These are phyloP conservation scores for Casuarina cunninghamiana DNA, from an alignment of 306 rosid species.

Conservation along the genomic window DNA sequence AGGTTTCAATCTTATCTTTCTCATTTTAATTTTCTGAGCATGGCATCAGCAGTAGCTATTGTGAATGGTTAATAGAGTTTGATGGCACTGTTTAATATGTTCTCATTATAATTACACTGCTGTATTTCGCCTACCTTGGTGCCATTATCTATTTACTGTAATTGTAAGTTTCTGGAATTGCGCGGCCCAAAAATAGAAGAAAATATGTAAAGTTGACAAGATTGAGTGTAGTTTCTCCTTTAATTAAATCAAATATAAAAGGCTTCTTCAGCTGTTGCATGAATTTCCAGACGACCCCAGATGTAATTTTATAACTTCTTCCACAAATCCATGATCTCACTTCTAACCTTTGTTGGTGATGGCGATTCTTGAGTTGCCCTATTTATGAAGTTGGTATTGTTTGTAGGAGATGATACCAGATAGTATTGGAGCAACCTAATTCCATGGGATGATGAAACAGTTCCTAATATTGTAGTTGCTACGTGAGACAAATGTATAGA, in stretches of 20 bases:
- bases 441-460: not conserved
- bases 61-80: not conserved
- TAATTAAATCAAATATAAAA: not conserved
- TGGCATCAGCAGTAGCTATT: not conserved
- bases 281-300: not conserved
- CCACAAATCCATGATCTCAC: constrained; percentile 3
- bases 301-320: not conserved
- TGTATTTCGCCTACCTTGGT: not conserved
- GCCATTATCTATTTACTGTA: not conserved
- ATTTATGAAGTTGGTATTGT: not conserved
- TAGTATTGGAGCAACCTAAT: not conserved
- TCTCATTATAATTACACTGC: not conserved
- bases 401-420: not conserved
- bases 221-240: not conserved
- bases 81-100: not conserved
- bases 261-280: not conserved
- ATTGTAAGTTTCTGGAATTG: not conserved
- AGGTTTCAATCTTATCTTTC: constrained; percentile 42
- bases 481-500: not conserved
- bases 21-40: not conserved
- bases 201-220: not conserved
- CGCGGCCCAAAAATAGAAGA: not conserved
- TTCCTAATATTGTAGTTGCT: not conserved
- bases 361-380: not conserved
- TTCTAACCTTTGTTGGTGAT: not conserved